Percentiles rank a stretch among this genome's conserved stretches.
These are phyloP conservation scores for Leishmania tropica DNA, from an alignment of 208 protist genomes.

Conservation along the genomic window DNA sequence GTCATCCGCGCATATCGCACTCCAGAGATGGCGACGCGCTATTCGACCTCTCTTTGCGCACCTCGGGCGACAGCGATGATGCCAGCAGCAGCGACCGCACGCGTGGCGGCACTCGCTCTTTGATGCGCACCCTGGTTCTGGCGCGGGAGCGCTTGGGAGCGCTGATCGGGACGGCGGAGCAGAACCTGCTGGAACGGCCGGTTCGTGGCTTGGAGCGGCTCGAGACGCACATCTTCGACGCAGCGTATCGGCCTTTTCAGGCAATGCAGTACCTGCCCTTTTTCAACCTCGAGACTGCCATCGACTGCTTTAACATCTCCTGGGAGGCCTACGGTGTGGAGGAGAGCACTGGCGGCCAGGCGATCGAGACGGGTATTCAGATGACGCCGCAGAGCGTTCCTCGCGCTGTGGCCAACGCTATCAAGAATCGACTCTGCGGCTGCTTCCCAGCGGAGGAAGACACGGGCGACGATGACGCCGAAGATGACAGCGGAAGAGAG, in stretches of 20 bases:
- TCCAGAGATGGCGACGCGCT: not conserved
- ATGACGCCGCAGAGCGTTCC: slow-evolving; percentile 39
- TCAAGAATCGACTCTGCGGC: slow-evolving; percentile 39
- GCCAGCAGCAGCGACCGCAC: not conserved
- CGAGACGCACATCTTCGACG: slow-evolving; percentile 60
- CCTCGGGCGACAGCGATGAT: not conserved
- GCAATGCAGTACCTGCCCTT: slow-evolving; percentile 71
- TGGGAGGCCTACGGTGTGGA: slow-evolving; percentile 73
- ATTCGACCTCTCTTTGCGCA: slow-evolving; percentile 9
- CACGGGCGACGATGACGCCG: slow-evolving; percentile 7
- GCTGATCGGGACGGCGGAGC: slow-evolving; percentile 45
- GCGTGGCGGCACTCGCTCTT: slow-evolving; percentile 1
- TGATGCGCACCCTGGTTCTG: slow-evolving; percentile 20
- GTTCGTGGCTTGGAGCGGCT: slow-evolving; percentile 43
- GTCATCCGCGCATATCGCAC: not conserved
- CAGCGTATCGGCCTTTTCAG: slow-evolving; percentile 55
- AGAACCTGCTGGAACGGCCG: slow-evolving; percentile 54
- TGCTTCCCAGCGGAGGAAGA: slow-evolving; percentile 38
- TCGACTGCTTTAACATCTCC: slow-evolving; percentile 90
- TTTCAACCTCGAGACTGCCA: slow-evolving; percentile 87
- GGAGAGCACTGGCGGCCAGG: slow-evolving; percentile 31
- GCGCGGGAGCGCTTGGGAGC: slow-evolving; percentile 37
- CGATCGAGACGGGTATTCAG: slow-evolving; percentile 38
- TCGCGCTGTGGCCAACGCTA: slow-evolving; percentile 30
- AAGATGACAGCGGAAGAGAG: slow-evolving; percentile 12